Evolutionary conservation across 2,329 filamentous ascomycete genomes (phyloP), one percentile per base, ranked within the genome.

Genomic region (Alternaria hordeiaustralica): DNA sequence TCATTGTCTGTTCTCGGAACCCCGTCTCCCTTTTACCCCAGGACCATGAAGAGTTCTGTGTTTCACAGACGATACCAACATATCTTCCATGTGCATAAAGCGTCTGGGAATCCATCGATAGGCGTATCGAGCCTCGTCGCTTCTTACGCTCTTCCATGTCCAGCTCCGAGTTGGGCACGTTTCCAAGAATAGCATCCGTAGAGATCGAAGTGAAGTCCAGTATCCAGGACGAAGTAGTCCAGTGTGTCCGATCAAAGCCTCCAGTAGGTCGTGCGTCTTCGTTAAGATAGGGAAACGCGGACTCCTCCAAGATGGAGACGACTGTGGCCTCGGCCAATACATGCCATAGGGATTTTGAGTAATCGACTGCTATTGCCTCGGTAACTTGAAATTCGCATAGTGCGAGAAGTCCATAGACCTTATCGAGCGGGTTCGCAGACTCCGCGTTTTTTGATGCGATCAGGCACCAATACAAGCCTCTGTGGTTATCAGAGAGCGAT

Each of bases 21-120:
- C 28, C 11, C 2, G 2, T 13, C 2, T 13, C 28, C 0, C 6
- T 1, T 1, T 2, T 1, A 2, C 5, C 5, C 8, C 6, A 1
- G 1, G 13, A 25, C 9, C 12, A 20, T 6, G 26, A 6, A 50
- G 10, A 9, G 1, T 5, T 6, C 2, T 12, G n/a, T 36, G 15
- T 36, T 0, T 9, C 7, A 36, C 15, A 15, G 1, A 50, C 10
- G 3, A 12, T 33, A 13, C 47, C 47, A 6, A 51, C 3, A 6
- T 21, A 15, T 6, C 26, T 9, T 21, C 47, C 47, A 21, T 50
- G n/a, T 4, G 26, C 18, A 15, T 20, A 50, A 20, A 50, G 25
- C 8, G 18, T 50, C 15, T 13, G n/a, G 7, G 2, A 2, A 4
- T 50, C 47, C 13, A 3, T n/a, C 1, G 47, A 51, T 11, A 51